These are phyloP conservation scores for Epichloe elymi DNA, from an alignment of 2,329 filamentous ascomycete species.

Conservation along the genomic window DNA sequence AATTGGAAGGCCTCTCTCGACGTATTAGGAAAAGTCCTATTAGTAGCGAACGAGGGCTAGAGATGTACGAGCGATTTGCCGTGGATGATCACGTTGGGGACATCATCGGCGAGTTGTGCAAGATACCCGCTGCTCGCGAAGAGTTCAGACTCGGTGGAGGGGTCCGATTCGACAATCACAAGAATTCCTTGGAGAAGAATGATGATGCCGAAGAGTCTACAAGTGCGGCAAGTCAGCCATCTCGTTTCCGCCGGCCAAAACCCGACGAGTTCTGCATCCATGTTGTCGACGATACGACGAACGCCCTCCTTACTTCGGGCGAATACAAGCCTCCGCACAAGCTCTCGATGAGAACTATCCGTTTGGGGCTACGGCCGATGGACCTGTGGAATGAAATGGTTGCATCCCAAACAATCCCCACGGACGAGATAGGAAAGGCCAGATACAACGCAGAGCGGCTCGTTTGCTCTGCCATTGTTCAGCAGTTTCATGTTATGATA, in stretches of 20 bases:
- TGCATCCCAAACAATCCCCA: neutral
- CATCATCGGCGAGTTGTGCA: neutral
- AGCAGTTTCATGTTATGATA: constrained; percentile 5
- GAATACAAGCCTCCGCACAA: constrained; percentile 3
- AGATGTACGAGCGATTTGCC: neutral
- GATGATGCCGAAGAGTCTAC: neutral
- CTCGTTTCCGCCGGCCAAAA: neutral
- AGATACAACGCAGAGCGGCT: neutral
- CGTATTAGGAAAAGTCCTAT: neutral
- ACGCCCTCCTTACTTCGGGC: neutral
- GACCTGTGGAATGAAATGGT: neutral
- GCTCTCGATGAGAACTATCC: neutral
- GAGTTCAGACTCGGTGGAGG: neutral
- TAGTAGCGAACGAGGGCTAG: neutral
- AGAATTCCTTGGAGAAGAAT: neutral
- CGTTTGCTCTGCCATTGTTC: constrained; percentile 4
- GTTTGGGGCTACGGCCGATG: neutral
- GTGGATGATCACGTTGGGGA: neutral
- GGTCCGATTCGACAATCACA: neutral
- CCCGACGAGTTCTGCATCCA: neutral
- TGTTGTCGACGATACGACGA: neutral
- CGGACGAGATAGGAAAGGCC: neutral
- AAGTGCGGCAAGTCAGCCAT: neutral
- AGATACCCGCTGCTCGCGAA: neutral
- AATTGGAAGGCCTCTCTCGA: neutral